A percentile compares a stretch with the other conserved stretches of the same genome.
phyloP scores from a whole-genome alignment of 352 stramenopile genomes.

The Pythium aristosporum region DNA sequence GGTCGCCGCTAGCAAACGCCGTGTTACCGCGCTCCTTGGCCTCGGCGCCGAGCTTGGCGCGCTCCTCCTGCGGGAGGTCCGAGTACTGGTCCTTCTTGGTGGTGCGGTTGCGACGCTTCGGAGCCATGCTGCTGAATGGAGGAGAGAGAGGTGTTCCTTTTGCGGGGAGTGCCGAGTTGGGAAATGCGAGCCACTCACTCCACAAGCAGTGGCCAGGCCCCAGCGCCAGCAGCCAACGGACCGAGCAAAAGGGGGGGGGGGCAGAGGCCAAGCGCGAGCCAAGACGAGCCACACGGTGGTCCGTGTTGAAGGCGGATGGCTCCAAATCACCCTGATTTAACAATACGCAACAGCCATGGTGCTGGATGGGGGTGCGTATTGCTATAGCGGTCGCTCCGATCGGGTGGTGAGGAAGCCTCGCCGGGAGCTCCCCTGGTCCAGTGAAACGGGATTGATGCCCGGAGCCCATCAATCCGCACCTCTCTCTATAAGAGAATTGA shows the following conservation, averaged over 20 bases:
- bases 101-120: slow-evolving; percentile 80
- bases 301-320: slow-evolving; percentile 24
- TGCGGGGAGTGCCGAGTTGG: slow-evolving; percentile 32
- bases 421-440: slow-evolving; percentile 11
- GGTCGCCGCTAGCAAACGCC: slow-evolving; percentile 73
- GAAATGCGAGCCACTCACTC: slow-evolving; percentile 30
- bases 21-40: slow-evolving; percentile 87
- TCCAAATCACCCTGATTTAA: slow-evolving; percentile 12
- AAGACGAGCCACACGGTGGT: slow-evolving; percentile 5
- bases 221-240: slow-evolving; percentile 12
- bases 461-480: slow-evolving; percentile 6
- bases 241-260: slow-evolving; percentile 9
- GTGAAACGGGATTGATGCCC: slow-evolving; percentile 9
- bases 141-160: slow-evolving; percentile 22
- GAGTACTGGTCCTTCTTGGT: slow-evolving; percentile 84
- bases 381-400: slow-evolving; percentile 10
- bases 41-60: slow-evolving; percentile 70
- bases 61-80: slow-evolving; percentile 58
- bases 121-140: slow-evolving; percentile 51
- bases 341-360: slow-evolving; percentile 14
- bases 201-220: background rate
- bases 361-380: slow-evolving; percentile 8
- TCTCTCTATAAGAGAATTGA: slow-evolving; percentile 24
- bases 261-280: background rate
- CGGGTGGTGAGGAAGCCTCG: slow-evolving; percentile 27